Percentiles rank a stretch among this genome's conserved stretches.
Evolutionary conservation across 2,329 filamentous ascomycete genomes (phyloP).

Genomic region (Alternaria alternata): DNA sequence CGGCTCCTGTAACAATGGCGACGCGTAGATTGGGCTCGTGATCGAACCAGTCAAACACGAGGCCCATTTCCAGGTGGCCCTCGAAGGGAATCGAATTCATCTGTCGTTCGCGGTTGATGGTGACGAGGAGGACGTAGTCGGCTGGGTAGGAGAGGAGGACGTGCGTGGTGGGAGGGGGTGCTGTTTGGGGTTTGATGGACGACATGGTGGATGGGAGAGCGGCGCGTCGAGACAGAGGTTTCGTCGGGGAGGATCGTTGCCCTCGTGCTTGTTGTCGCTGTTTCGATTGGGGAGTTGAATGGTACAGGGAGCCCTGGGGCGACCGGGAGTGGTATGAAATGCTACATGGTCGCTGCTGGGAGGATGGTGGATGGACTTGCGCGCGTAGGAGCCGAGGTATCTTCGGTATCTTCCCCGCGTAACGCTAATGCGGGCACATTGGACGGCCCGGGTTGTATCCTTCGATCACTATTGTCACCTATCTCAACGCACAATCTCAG

Average conservation of each 20-base stretch:
- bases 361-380: not conserved
- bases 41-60: constrained; percentile 64
- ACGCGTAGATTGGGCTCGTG: constrained; percentile 58
- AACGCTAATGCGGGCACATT: not conserved
- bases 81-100: constrained; percentile 57
- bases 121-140: constrained; percentile 60
- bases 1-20: constrained; percentile 59
- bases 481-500: not conserved
- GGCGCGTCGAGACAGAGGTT: not conserved
- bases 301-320: not conserved
- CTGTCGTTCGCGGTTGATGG: constrained; percentile 60
- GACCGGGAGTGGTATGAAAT: not conserved
- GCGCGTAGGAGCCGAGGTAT: constrained; percentile 13
- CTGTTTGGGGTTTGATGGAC: constrained; percentile 36
- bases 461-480: not conserved
- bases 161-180: constrained; percentile 43
- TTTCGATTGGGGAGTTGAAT: not conserved
- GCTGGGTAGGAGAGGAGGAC: constrained; percentile 57
- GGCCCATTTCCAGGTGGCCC: constrained; percentile 59
- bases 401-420: constrained; percentile 15
- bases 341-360: constrained; percentile 15
- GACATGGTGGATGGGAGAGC: constrained; percentile 29
- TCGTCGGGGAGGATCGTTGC: not conserved
- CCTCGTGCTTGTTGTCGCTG: not conserved
- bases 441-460: too few species aligned